These are phyloP conservation scores for Solanum bukasovii DNA, from an alignment of 257 asterid genomes.

Conservation along the genomic window DNA sequence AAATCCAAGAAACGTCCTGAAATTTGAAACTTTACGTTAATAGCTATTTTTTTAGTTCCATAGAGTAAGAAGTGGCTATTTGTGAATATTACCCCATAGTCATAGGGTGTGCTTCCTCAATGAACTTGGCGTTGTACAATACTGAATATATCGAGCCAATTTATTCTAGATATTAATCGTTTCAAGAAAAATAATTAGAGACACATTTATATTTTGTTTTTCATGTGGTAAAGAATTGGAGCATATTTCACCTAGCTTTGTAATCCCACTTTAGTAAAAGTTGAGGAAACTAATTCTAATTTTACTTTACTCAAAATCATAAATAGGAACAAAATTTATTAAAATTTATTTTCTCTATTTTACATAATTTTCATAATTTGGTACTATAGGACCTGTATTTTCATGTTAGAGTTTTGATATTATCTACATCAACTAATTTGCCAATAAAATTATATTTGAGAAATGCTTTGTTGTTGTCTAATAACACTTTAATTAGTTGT, in stretches of 20 bases:
- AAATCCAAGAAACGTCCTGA: background rate
- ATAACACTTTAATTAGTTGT: background rate
- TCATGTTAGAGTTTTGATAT: background rate
- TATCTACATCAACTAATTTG: background rate
- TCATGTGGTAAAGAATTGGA: background rate
- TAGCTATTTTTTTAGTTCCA: background rate
- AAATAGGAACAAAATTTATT: background rate
- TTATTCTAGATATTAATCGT: background rate
- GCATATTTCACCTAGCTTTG: background rate
- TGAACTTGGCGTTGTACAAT: background rate
- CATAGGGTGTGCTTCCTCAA: background rate
- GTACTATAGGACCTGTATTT: background rate
- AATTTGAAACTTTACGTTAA: background rate
- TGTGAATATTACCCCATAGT: background rate
- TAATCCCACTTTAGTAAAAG: background rate
- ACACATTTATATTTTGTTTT: background rate
- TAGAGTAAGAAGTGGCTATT: background rate
- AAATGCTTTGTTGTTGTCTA: background rate
- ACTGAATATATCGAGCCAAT: background rate
- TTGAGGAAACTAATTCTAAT: background rate
- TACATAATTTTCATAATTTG: background rate
- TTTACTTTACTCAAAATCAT: background rate
- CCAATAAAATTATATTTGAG: background rate
- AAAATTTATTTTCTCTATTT: background rate
- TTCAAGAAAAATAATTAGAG: background rate